These are phyloP conservation scores for Apophysomyces variabilis DNA, from an alignment of 371 early-diverging fungal genomes.

Conservation along the genomic window DNA sequence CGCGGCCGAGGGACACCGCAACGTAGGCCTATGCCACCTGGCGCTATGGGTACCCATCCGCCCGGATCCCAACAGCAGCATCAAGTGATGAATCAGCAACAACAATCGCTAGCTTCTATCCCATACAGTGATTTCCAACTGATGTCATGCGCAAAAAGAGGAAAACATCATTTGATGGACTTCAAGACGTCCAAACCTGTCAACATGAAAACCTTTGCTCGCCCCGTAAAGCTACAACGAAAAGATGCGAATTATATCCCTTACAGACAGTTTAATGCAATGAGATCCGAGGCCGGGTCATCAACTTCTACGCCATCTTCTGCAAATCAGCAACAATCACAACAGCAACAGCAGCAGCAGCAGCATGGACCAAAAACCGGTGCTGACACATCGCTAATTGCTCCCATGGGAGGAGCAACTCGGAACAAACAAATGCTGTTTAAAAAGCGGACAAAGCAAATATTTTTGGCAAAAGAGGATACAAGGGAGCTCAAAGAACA, in stretches of 20 bases:
- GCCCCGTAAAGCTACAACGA: slow-evolving; percentile 74
- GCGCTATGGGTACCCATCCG: slow-evolving; percentile 19
- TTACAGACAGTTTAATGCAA: slow-evolving; percentile 31
- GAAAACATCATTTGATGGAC: slow-evolving; percentile 71
- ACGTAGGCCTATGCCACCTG: slow-evolving; percentile 17
- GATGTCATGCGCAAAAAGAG: slow-evolving; percentile 53
- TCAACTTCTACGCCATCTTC: slow-evolving; percentile 22
- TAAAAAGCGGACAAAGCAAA: slow-evolving; percentile 83
- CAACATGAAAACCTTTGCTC: slow-evolving; percentile 58
- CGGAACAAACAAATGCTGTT: slow-evolving; percentile 81
- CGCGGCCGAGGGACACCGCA: slow-evolving; percentile 18
- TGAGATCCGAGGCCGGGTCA: slow-evolving; percentile 21
- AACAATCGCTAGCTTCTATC: slow-evolving; percentile 18
- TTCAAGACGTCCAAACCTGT: slow-evolving; percentile 61
- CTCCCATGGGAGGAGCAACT: slow-evolving; percentile 80
- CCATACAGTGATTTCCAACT: slow-evolving; percentile 64
- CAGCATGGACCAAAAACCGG: slow-evolving; percentile 56
- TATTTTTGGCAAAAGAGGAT: slow-evolving; percentile 77
- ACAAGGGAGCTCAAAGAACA: slow-evolving; percentile 70
- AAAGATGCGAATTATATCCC: slow-evolving; percentile 46
- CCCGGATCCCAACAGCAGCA: slow-evolving; percentile 16
- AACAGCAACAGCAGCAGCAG: slow-evolving; percentile 10
- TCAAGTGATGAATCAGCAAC: slow-evolving; percentile 11
- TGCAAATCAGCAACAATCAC: slow-evolving; percentile 19
- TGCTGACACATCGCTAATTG: slow-evolving; percentile 76